Evolutionary conservation across 768 basidiomycete species (phyloP).

Genomic region (Dendrothele bispora): DNA sequence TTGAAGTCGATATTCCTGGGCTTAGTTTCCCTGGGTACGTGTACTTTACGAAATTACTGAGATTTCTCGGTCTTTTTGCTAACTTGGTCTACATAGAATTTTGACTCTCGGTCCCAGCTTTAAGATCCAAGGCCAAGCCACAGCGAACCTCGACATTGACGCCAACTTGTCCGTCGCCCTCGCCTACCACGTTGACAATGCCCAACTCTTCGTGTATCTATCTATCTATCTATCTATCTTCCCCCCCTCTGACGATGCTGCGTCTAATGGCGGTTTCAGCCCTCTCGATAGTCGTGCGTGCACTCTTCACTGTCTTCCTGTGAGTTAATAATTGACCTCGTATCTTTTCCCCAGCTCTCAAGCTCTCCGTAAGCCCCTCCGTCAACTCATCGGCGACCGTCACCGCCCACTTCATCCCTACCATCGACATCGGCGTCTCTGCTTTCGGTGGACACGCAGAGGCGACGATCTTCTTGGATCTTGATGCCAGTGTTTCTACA

Average conservation of each 20-base stretch:
- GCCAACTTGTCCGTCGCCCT: slow-evolving; percentile 42
- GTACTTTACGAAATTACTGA: slow-evolving; percentile 1
- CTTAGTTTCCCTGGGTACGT: slow-evolving; percentile 19
- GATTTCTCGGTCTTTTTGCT: not conserved
- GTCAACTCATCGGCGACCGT: too few species aligned
- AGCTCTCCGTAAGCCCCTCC: too few species aligned
- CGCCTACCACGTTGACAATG: slow-evolving; percentile 41
- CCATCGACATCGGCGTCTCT: slow-evolving; percentile 42
- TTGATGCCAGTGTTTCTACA: slow-evolving; percentile 37
- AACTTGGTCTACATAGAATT: not conserved
- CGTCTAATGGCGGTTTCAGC: slow-evolving; percentile 27
- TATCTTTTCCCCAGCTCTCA: too few species aligned
- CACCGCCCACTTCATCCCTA: slow-evolving; percentile 49
- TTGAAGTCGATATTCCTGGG: slow-evolving; percentile 13
- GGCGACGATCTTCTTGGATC: slow-evolving; percentile 40
- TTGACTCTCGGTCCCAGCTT: not conserved
- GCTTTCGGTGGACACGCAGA: slow-evolving; percentile 36
- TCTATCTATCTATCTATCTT: too few species aligned
- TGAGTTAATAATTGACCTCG: not conserved
- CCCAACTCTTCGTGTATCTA: too few species aligned
- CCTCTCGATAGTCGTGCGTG: too few species aligned
- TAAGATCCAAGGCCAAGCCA: not conserved
- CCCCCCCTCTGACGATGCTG: slow-evolving; percentile 31
- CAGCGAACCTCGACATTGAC: slow-evolving; percentile 23
- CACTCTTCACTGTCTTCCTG: not conserved